These are phyloP conservation scores for Yamadazyma scolyti DNA, from an alignment of 805 yeast species.

Conservation along the genomic window DNA sequence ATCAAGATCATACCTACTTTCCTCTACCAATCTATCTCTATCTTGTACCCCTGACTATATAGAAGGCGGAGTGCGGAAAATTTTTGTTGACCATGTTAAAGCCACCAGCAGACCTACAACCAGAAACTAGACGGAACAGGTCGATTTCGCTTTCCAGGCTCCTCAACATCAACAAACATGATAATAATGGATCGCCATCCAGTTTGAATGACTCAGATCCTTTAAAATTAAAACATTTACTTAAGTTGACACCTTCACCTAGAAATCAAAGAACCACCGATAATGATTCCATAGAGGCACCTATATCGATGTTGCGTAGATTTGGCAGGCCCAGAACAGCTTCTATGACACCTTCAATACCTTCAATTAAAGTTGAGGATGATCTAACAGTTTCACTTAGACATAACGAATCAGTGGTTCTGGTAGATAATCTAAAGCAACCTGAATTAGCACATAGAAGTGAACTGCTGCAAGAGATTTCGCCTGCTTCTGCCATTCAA, in stretches of 20 bases:
- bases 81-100: slow-evolving; percentile 6
- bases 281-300: not conserved
- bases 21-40: too few species aligned
- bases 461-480: too few species aligned
- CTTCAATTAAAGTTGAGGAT: too few species aligned
- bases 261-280: not conserved
- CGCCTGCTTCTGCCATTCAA: too few species aligned
- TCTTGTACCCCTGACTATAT: too few species aligned
- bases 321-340: slow-evolving; percentile 3
- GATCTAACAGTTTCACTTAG: slow-evolving; percentile 33
- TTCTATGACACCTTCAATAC: too few species aligned
- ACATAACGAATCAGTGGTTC: slow-evolving; percentile 34
- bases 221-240: slow-evolving; percentile 8
- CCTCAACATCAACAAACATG: slow-evolving; percentile 3
- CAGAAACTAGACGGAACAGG: slow-evolving; percentile 6
- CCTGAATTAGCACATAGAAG: too few species aligned
- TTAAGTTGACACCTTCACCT: slow-evolving; percentile 7
- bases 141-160: slow-evolving; percentile 11
- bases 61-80: not conserved
- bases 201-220: slow-evolving; percentile 8
- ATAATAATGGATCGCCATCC: too few species aligned
- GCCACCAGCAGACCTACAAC: slow-evolving; percentile 10
- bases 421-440: slow-evolving; percentile 12
- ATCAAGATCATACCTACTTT: too few species aligned
- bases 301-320: slow-evolving; percentile 1